Evolutionary conservation across 306 rosid genomes (phyloP).

Genomic region (Begonia fuchsioides): DNA sequence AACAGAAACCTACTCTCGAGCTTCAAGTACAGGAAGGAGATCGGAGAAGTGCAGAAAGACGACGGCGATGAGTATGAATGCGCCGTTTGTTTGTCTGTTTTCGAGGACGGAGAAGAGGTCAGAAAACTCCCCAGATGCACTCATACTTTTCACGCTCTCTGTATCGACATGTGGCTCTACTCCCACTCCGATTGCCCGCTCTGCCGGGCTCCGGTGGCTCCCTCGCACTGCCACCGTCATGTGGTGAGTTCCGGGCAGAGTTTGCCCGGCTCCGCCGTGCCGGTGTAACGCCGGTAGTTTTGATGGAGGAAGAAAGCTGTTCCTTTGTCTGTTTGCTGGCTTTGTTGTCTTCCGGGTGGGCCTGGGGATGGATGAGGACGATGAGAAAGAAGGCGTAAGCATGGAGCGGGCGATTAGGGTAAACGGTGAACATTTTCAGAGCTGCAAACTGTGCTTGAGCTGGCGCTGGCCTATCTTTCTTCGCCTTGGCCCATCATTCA

Average conservation of each 20-base stretch:
- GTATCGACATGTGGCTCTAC: conserved; percentile 80
- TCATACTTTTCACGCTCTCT: conserved; percentile 51
- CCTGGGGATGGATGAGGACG: background rate
- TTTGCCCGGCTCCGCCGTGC: too few species aligned
- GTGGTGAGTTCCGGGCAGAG: too few species aligned
- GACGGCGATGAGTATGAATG: conserved; percentile 25
- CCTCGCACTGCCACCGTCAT: background rate
- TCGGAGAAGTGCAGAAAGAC: conserved; percentile 1
- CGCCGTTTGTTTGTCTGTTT: conserved; percentile 44
- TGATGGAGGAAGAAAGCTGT: background rate
- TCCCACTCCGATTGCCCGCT: conserved; percentile 76
- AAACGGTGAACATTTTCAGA: too few species aligned
- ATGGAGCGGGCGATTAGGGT: too few species aligned
- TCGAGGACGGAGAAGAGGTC: conserved; percentile 73
- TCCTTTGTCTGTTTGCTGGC: background rate
- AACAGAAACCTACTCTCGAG: conserved; percentile 26
- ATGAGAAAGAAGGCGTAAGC: background rate
- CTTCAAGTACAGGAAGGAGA: conserved; percentile 58
- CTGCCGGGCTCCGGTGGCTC: conserved; percentile 39
- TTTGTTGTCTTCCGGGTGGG: background rate
- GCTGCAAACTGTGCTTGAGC: too few species aligned
- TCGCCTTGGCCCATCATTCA: too few species aligned
- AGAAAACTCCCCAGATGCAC: conserved; percentile 53
- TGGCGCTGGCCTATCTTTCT: too few species aligned
- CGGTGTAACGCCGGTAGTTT: conserved; percentile 4